Conservation (phyloP, 805 yeast genomes). For the Saccharomycopsis fermentans region DNA sequence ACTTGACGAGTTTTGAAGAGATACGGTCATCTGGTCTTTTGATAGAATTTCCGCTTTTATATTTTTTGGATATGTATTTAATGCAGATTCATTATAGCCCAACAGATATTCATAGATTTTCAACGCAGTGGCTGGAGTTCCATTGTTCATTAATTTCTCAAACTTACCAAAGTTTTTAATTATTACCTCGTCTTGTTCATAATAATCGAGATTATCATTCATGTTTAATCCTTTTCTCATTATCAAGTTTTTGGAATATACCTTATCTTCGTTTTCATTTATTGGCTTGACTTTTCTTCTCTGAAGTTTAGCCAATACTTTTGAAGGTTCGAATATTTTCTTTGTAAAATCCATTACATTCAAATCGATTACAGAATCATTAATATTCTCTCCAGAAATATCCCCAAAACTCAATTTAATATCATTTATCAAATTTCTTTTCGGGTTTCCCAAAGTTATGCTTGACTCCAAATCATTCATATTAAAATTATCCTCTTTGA, state of each 20-base stretch:
- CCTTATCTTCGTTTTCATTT: constrained; percentile 2
- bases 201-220: not conserved
- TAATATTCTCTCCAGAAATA: not conserved
- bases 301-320: not conserved
- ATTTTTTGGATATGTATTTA: not conserved
- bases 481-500: constrained; percentile 24
- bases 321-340: not conserved
- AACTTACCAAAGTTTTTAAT: not conserved
- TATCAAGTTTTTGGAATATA: constrained; percentile 25
- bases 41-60: not conserved
- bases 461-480: constrained; percentile 37
- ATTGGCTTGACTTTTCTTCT: not conserved
- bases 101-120: not conserved
- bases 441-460: constrained; percentile 22
- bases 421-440: constrained; percentile 5
- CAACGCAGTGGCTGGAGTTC: not conserved
- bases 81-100: not conserved
- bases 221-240: constrained; percentile 14
- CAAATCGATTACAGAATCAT: not conserved
- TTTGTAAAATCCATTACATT: not conserved
- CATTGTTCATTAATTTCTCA: not conserved
- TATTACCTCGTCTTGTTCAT: not conserved
- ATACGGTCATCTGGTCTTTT: not conserved
- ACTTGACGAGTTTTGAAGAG: constrained; percentile 1
- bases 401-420: constrained; percentile 7